Evolutionary conservation across 331 rosid species (phyloP).

Genomic region (Quercus tomentella): DNA sequence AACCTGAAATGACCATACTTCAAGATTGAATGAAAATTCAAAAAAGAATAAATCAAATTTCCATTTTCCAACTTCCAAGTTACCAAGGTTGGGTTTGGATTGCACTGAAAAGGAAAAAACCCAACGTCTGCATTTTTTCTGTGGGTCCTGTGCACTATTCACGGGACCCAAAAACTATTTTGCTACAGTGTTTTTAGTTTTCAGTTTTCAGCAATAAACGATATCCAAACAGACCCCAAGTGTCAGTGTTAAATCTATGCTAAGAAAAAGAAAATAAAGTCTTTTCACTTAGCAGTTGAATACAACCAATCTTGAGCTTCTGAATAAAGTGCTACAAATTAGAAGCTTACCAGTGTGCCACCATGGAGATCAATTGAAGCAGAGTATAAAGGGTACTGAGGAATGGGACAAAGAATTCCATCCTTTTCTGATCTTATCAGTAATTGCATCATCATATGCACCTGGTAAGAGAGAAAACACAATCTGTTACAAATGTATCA

Average conservation of each 20-base stretch:
- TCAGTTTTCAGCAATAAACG: no score
- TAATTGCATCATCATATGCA: conserved; percentile 93
- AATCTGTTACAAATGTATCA: neutral
- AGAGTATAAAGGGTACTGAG: conserved; percentile 95
- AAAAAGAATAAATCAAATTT: conserved; percentile 1
- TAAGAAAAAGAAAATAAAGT: neutral
- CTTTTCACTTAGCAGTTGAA: neutral
- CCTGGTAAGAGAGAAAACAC: conserved; percentile 45
- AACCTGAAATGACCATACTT: conserved; percentile 45
- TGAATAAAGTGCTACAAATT: conserved; percentile 2
- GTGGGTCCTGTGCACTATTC: no score
- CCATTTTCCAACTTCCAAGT: conserved; percentile 10
- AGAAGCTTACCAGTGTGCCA: conserved; percentile 66
- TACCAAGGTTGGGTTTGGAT: no score
- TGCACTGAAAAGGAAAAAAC: no score
- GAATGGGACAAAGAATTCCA: conserved; percentile 95
- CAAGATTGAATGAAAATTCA: conserved; percentile 6
- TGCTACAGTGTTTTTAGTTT: no score
- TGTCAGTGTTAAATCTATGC: neutral
- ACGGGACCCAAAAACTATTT: no score
- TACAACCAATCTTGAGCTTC: conserved; percentile 1
- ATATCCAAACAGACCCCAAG: no score
- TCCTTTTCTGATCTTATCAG: conserved; percentile 71
- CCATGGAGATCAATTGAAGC: conserved; percentile 98
- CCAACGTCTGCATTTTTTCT: no score